A percentile compares a stretch with the other conserved stretches of the same genome.
phyloP scores from a whole-genome alignment of 2,329 filamentous ascomycete species.

The Xylariaceae sp. region DNA sequence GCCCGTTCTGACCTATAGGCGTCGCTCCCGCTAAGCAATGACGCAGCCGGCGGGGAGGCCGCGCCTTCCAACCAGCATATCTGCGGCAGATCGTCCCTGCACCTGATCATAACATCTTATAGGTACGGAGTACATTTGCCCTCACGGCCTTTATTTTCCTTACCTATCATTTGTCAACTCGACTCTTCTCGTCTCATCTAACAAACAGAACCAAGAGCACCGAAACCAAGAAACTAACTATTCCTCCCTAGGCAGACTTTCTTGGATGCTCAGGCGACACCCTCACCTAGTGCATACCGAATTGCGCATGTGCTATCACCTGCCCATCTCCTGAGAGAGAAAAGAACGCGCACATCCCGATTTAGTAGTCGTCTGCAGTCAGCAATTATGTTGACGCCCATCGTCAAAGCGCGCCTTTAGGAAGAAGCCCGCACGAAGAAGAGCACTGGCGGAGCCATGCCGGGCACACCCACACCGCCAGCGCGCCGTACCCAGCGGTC shows the following conservation, averaged over 20 bases:
- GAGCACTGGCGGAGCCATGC: conserved; percentile 15
- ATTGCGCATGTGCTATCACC: neutral
- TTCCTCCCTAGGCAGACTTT: neutral
- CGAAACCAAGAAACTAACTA: neutral
- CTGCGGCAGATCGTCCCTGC: neutral
- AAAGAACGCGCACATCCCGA: neutral
- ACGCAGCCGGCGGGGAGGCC: neutral
- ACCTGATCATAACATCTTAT: neutral
- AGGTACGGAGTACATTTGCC: neutral
- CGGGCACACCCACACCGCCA: conserved; percentile 9
- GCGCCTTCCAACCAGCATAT: neutral
- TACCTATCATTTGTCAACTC: no score
- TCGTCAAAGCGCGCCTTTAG: conserved; percentile 14
- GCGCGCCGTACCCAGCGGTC: conserved; percentile 22
- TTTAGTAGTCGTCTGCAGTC: neutral
- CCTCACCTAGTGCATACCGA: neutral
- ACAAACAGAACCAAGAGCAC: no score
- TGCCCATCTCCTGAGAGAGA: neutral
- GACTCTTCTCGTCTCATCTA: no score
- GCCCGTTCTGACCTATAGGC: neutral
- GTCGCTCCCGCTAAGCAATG: neutral
- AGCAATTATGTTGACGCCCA: conserved; percentile 19
- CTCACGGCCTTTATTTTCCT: neutral
- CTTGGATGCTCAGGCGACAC: neutral
- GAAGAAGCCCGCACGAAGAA: conserved; percentile 16